Conservation (phyloP, 176 grass and related monocot genomes). For the Juncus inflexus region DNA sequence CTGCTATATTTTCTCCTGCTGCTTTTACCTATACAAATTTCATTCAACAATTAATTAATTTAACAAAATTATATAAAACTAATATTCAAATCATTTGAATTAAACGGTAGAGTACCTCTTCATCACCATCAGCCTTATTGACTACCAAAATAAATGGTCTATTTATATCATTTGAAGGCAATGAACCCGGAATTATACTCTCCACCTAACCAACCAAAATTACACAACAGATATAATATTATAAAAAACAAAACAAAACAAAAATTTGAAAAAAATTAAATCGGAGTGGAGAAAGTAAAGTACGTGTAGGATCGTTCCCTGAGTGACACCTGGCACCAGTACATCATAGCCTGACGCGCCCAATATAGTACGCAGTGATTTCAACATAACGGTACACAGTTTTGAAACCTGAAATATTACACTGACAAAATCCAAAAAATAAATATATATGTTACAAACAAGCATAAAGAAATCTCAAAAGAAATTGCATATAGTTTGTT, state of each 20-base stretch:
- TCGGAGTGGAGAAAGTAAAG: not conserved
- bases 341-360: slow-evolving; percentile 80
- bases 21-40: slow-evolving; percentile 67
- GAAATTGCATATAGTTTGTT: not conserved
- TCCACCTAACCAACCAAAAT: slow-evolving; percentile 53
- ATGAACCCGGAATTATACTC: slow-evolving; percentile 68
- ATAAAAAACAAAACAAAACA: slow-evolving; percentile 16
- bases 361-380: slow-evolving; percentile 56
- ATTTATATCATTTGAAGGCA: slow-evolving; percentile 43
- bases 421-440: slow-evolving; percentile 41
- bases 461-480: slow-evolving; percentile 1
- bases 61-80: not conserved
- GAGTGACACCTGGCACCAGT: slow-evolving; percentile 83
- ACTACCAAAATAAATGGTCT: slow-evolving; percentile 69
- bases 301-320: slow-evolving; percentile 78
- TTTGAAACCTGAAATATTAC: slow-evolving; percentile 97
- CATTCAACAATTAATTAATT: not conserved
- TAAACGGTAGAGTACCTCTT: slow-evolving; percentile 54
- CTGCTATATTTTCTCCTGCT: slow-evolving; percentile 87
- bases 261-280: not conserved
- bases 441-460: slow-evolving; percentile 34
- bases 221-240: slow-evolving; percentile 14
- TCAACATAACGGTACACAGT: slow-evolving; percentile 72
- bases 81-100: not conserved
- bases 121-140: slow-evolving; percentile 95